These are phyloP conservation scores for Yamadazyma sp. DNA, from an alignment of 1,139 yeast species.

Conservation along the genomic window DNA sequence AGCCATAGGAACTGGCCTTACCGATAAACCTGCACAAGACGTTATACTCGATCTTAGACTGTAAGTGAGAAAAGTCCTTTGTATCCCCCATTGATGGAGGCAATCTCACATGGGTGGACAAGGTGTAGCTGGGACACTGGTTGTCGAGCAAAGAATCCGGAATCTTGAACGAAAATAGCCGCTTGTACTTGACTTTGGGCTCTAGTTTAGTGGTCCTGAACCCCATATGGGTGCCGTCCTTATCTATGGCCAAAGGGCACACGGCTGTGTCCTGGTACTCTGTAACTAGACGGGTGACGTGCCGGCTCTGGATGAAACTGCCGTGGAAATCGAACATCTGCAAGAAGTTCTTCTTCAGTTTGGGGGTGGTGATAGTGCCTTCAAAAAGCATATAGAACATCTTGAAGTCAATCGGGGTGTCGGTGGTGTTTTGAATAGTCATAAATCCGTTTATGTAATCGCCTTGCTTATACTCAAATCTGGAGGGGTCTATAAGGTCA, in stretches of 20 bases:
- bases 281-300: constrained; percentile 32
- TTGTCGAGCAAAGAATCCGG: constrained; percentile 42
- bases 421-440: constrained; percentile 26
- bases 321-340: constrained; percentile 49
- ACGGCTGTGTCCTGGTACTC: constrained; percentile 20
- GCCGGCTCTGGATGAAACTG: constrained; percentile 31
- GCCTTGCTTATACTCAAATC: constrained; percentile 41
- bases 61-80: constrained; percentile 25
- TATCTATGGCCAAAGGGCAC: constrained; percentile 23
- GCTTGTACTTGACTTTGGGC: constrained; percentile 26
- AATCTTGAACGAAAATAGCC: constrained; percentile 43
- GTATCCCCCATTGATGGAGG: constrained; percentile 41
- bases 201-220: constrained; percentile 9
- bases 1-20: constrained; percentile 30
- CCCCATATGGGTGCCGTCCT: constrained; percentile 26
- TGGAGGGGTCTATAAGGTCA: constrained; percentile 31
- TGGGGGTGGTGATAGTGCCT: constrained; percentile 27
- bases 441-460: constrained; percentile 42
- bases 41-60: constrained; percentile 36
- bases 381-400: constrained; percentile 46
- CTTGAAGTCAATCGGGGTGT: constrained; percentile 33
- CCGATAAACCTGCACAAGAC: constrained; percentile 45
- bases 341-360: constrained; percentile 25
- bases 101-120: constrained; percentile 34
- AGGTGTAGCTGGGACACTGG: constrained; percentile 33